Evolutionary conservation across 1,284 basidiomycete species (phyloP).

Genomic region (Omphalotus olearius): DNA sequence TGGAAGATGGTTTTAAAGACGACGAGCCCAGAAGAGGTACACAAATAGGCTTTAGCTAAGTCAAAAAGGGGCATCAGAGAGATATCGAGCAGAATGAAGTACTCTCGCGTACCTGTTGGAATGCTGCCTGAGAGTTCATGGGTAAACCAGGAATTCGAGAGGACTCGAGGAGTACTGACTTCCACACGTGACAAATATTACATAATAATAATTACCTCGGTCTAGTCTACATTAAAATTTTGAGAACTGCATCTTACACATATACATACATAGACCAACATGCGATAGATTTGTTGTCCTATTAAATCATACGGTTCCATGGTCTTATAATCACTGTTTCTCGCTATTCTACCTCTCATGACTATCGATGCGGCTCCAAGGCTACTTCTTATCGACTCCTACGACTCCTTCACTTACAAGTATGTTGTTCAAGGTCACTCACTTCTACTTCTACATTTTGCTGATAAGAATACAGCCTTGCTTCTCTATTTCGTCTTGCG

Average conservation of each 20-base stretch:
- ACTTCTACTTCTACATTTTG: background rate
- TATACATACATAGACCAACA: too few relatives aligned
- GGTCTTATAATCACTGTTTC: background rate
- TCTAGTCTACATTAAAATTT: too few relatives aligned
- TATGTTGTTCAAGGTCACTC: constrained; percentile 30
- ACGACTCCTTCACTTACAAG: constrained; percentile 87
- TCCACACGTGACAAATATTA: too few relatives aligned
- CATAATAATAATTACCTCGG: too few relatives aligned
- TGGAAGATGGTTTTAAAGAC: constrained; percentile 47
- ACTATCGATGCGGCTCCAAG: constrained; percentile 30
- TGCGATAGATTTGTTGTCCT: too few relatives aligned
- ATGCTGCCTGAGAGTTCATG: constrained; percentile 24
- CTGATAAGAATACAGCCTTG: constrained; percentile 41
- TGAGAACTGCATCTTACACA: too few relatives aligned
- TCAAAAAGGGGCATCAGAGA: background rate
- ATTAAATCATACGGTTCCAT: background rate
- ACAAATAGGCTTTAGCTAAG: constrained; percentile 72
- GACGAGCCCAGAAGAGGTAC: constrained; percentile 74
- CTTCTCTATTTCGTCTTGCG: constrained; percentile 54
- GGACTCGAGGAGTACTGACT: too few relatives aligned
- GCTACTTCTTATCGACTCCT: constrained; percentile 74
- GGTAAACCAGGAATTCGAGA: too few relatives aligned
- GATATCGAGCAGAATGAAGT: background rate
- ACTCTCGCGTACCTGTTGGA: constrained; percentile 26
- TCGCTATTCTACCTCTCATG: constrained; percentile 19